A percentile compares a stretch with the other conserved stretches of the same genome.
phyloP scores from a whole-genome alignment of 2,329 filamentous ascomycete genomes.

The Podosphaera xanthii region DNA sequence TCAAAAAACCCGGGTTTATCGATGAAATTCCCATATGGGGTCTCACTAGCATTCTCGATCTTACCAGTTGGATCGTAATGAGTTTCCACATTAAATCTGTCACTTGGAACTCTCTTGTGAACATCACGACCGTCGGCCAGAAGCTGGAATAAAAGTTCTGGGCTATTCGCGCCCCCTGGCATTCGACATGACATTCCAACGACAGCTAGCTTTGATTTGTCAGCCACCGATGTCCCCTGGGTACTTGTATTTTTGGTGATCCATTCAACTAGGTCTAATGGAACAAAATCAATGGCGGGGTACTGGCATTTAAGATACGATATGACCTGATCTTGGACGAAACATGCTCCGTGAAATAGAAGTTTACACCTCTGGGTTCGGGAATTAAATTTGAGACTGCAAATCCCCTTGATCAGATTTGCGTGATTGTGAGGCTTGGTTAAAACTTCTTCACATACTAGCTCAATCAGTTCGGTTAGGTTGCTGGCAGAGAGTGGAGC shows the following conservation, averaged over 20 bases:
- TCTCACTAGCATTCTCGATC: conserved; percentile 52
- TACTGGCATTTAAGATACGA: background rate
- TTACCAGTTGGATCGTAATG: conserved; percentile 53
- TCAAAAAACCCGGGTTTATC: conserved; percentile 59
- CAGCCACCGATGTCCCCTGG: background rate
- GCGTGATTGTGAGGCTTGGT: background rate
- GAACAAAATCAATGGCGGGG: background rate
- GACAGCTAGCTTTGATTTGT: conserved; percentile 21
- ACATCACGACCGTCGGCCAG: conserved; percentile 54
- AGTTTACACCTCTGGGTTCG: background rate
- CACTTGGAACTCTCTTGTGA: conserved; percentile 35
- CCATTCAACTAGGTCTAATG: background rate
- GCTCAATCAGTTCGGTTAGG: background rate
- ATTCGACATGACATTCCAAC: conserved; percentile 61
- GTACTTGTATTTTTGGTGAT: background rate
- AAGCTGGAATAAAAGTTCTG: conserved; percentile 51
- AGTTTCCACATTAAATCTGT: conserved; percentile 51
- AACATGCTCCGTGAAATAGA: background rate
- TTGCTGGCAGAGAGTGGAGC: background rate
- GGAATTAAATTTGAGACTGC: background rate
- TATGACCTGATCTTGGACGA: background rate
- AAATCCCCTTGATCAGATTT: background rate
- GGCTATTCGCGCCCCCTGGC: conserved; percentile 40
- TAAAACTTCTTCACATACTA: conserved; percentile 1
- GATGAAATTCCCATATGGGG: conserved; percentile 48